A percentile compares a stretch with the other conserved stretches of the same genome.
Evolutionary conservation across 495 filamentous ascomycete genomes (phyloP).

Genomic region (Podospora sp.): DNA sequence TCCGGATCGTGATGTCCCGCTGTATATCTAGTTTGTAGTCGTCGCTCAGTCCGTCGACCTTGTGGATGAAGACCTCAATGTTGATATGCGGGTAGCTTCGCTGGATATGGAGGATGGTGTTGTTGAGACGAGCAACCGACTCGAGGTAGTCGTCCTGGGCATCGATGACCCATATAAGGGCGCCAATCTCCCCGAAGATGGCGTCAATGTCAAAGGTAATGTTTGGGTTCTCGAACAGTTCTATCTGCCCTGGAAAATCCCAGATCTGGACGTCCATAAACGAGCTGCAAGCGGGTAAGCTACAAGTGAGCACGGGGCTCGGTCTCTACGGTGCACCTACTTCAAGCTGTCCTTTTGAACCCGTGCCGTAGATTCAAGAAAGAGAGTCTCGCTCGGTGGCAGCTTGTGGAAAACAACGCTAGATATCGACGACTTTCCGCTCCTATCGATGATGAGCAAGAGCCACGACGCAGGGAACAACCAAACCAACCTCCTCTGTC

Average conservation of each 20-base stretch:
- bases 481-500: constrained; percentile 76
- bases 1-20: constrained; percentile 93
- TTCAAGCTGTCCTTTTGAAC: constrained; percentile 93
- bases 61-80: constrained; percentile 97
- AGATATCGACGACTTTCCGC: constrained; percentile 95
- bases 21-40: constrained; percentile 94
- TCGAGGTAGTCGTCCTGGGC: constrained; percentile 96
- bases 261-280: constrained; percentile 99
- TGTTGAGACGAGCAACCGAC: constrained; percentile 80
- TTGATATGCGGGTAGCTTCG: constrained; percentile 87
- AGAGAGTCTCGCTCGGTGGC: constrained; percentile 90
- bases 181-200: constrained; percentile 91
- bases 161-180: constrained; percentile 97
- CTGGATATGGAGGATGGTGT: constrained; percentile 83
- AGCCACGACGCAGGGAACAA: not conserved
- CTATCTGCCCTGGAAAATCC: constrained; percentile 94
- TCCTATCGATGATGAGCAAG: constrained; percentile 55
- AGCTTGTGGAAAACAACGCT: constrained; percentile 98
- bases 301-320: not conserved
- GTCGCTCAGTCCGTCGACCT: constrained; percentile 91
- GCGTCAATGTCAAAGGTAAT: constrained; percentile 78
- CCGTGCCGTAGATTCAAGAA: constrained; percentile 87
- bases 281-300: constrained; percentile 59
- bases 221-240: constrained; percentile 72
- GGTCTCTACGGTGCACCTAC: constrained; percentile 46